Evolutionary conservation across 345 rosid genomes (phyloP), one percentile per base, ranked within the genome.

Genomic region (Pistacia atlantica): DNA sequence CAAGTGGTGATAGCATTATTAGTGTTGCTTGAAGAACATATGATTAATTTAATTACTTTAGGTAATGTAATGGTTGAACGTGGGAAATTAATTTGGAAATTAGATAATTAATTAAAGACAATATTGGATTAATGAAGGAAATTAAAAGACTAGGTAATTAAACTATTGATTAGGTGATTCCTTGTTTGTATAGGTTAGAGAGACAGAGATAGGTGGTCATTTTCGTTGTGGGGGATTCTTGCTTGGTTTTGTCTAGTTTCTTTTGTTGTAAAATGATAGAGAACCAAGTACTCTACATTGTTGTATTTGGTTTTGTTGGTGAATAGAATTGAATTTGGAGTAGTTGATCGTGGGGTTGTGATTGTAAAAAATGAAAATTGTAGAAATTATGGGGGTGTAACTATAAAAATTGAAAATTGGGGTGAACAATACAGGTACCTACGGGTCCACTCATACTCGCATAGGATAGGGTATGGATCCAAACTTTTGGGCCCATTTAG

Each of bases 1-100:
- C 25, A 22, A 22, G 89, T 65, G 89, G 97, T 8, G 95, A 90
- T 76, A 91, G 87, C 81, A 87, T 86, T 70, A 90, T 91, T 58
- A 91, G 89, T 71, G 91, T 90, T 65, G 94, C 94, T 74, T 91
- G 86, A 91, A 78, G 80, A 72, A 80, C 54, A 58, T 13, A 51
- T 65, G 56, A 68, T 25, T 56, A 9, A 11, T 22, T 12, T 35
- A 33, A 70, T 37, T 37, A 37, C 3, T 2, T 33, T 55, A 69
- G 68, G 67, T 22, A 35, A 14, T 28, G 80, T 78, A 31, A 60
- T n/a, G 42, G 17, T 2, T 33, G 51, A 57, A 67, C 25, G 25
- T 22, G 25, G 25, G 25, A 22, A 22, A 22, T 67, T 9, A 67
- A 4, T 45, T 67, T 64, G 72, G 22, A 33, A 37, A 56, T 60